Evolutionary conservation across 768 basidiomycete genomes (phyloP).

Genomic region (Leucosporidium yakuticum): DNA sequence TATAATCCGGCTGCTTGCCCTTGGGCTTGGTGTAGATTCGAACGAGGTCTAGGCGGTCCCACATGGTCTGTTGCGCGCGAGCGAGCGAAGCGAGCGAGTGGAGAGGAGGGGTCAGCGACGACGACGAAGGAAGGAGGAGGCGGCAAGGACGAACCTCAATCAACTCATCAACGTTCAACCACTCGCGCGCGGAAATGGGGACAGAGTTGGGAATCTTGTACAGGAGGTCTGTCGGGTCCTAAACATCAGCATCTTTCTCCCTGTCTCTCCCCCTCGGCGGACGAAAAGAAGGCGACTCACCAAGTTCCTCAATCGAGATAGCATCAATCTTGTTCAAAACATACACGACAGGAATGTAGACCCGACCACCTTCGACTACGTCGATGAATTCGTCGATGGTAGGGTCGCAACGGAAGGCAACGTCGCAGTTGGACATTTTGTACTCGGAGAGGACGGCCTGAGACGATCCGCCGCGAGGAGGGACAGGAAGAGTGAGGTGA

Average conservation of each 20-base stretch:
- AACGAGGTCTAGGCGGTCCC: conserved; percentile 84
- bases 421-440: conserved; percentile 71
- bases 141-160: conserved; percentile 50
- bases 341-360: conserved; percentile 85
- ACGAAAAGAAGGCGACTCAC: conserved; percentile 53
- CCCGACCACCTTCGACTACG: conserved; percentile 93
- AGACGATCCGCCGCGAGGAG: not conserved
- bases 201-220: conserved; percentile 95
- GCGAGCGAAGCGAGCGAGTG: not conserved
- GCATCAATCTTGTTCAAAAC: conserved; percentile 86
- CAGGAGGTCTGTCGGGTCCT: conserved; percentile 42
- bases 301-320: conserved; percentile 95
- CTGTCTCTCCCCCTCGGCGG: not conserved
- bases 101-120: not conserved
- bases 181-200: conserved; percentile 85
- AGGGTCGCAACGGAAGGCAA: conserved; percentile 86
- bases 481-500: not conserved
- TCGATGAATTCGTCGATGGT: conserved; percentile 96
- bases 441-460: conserved; percentile 84
- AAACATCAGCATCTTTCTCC: conserved; percentile 15
- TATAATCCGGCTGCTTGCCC: conserved; percentile 83
- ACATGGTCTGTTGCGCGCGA: conserved; percentile 57
- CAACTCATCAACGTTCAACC: conserved; percentile 95
- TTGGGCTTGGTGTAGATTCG: conserved; percentile 93
- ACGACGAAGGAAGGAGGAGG: not conserved